phyloP scores from a whole-genome alignment of 495 filamentous ascomycete species.

The Talaromyces stipitatus region DNA sequence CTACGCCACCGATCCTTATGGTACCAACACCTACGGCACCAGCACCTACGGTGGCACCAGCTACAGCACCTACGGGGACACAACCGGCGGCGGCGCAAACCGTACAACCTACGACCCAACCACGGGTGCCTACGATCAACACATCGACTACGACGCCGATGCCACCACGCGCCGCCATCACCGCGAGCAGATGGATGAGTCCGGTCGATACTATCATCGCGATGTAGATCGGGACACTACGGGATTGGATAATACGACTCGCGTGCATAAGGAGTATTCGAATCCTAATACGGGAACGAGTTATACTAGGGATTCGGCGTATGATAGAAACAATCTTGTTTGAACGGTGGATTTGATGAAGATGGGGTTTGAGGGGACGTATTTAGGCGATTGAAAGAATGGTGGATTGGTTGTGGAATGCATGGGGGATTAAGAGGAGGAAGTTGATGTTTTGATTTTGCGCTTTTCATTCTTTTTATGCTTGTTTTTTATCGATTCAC shows the following conservation, averaged over 20 bases:
- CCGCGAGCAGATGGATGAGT: constrained; percentile 24
- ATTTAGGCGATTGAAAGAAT: neutral
- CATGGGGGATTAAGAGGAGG: neutral
- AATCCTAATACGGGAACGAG: constrained; percentile 33
- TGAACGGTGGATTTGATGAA: neutral
- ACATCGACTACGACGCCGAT: constrained; percentile 26
- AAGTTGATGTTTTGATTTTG: neutral
- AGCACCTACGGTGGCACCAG: neutral
- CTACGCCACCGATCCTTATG: neutral
- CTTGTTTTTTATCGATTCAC: neutral
- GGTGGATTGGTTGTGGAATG: neutral
- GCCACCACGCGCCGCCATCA: constrained; percentile 25
- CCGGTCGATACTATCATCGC: constrained; percentile 24
- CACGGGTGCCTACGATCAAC: constrained; percentile 32
- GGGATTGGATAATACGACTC: constrained; percentile 22
- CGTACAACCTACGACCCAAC: constrained; percentile 18
- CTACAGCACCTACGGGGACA: constrained; percentile 4
- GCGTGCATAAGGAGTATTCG: constrained; percentile 29
- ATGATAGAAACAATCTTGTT: constrained; percentile 3
- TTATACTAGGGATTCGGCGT: constrained; percentile 5
- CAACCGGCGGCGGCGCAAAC: constrained; percentile 2
- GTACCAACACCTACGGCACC: neutral
- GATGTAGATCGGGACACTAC: constrained; percentile 22
- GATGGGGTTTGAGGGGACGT: constrained; percentile 3
- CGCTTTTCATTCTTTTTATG: neutral